Conservation (phyloP, 1,139 yeast genomes). For the Meyerozyma sp. region DNA sequence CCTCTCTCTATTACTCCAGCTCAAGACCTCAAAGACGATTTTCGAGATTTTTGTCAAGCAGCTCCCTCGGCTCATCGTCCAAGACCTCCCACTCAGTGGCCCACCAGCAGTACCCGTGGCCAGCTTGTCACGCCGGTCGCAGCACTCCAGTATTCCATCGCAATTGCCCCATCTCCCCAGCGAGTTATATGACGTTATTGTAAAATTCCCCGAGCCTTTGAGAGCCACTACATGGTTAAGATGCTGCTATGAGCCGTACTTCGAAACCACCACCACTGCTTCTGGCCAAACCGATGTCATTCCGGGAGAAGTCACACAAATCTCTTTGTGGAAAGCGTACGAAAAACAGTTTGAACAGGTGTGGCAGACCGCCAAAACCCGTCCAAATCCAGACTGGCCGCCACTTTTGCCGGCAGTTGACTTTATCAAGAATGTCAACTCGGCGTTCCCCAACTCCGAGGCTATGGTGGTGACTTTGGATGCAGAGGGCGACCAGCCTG, state of each 20-base stretch:
- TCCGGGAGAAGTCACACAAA: slow-evolving; percentile 87
- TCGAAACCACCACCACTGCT: slow-evolving; percentile 11
- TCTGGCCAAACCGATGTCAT: slow-evolving; percentile 15
- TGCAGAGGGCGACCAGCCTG: slow-evolving; percentile 39
- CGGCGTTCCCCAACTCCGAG: slow-evolving; percentile 85
- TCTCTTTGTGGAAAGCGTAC: slow-evolving; percentile 92
- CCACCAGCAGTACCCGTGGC: slow-evolving; percentile 18
- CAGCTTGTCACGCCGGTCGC: slow-evolving; percentile 30
- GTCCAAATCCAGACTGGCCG: slow-evolving; percentile 39
- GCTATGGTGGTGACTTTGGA: slow-evolving; percentile 78
- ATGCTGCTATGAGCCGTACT: slow-evolving; percentile 73
- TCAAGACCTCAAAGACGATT: slow-evolving; percentile 26
- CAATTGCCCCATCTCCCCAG: slow-evolving; percentile 55
- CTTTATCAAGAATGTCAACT: slow-evolving; percentile 87
- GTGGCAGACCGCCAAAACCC: slow-evolving; percentile 32
- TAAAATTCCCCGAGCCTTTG: slow-evolving; percentile 73
- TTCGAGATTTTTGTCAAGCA: slow-evolving; percentile 48
- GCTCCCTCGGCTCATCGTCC: slow-evolving; percentile 57
- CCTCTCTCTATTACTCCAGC: slow-evolving; percentile 28
- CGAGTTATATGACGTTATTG: slow-evolving; percentile 55
- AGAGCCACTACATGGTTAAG: slow-evolving; percentile 96
- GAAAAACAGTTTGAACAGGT: slow-evolving; percentile 68
- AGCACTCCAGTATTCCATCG: slow-evolving; percentile 45
- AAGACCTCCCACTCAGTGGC: slow-evolving; percentile 12
- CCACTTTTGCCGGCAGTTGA: slow-evolving; percentile 90